Evolutionary conservation across 495 filamentous ascomycete genomes (phyloP).

Genomic region (Hypoxylon subgilvum): DNA sequence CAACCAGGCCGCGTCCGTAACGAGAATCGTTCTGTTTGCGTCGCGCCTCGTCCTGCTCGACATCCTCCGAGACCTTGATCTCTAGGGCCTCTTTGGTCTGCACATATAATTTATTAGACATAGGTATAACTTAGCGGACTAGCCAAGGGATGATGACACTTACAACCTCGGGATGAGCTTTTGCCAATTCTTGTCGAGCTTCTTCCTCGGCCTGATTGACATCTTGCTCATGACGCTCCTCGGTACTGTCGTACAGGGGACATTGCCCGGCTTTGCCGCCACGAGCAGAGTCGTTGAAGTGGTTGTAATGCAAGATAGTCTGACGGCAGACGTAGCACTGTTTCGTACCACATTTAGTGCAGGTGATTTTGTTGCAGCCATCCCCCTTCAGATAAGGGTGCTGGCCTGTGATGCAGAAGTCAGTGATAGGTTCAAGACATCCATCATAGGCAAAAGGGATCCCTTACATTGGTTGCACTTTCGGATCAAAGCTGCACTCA

Average conservation of each 20-base stretch:
- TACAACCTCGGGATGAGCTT: conserved; percentile 65
- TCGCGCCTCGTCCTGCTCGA: conserved; percentile 49
- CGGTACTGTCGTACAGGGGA: conserved; percentile 67
- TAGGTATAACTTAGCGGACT: too few species aligned
- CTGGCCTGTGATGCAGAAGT: conserved; percentile 49
- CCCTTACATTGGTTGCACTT: conserved; percentile 70
- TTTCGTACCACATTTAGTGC: conserved; percentile 63
- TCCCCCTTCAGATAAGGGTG: conserved; percentile 72
- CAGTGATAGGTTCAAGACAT: conserved; percentile 24
- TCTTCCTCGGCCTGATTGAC: conserved; percentile 68
- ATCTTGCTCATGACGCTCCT: conserved; percentile 68
- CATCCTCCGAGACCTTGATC: conserved; percentile 64
- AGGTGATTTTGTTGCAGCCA: conserved; percentile 87
- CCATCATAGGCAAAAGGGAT: too few species aligned
- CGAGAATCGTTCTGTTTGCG: conserved; percentile 6
- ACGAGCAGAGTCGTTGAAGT: conserved; percentile 56
- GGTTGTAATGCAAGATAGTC: conserved; percentile 54
- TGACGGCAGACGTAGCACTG: conserved; percentile 80
- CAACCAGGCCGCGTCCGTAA: too few species aligned
- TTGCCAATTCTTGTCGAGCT: conserved; percentile 61
- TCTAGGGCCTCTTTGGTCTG: conserved; percentile 58
- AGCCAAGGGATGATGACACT: conserved; percentile 1
- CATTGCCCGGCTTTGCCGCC: conserved; percentile 62
- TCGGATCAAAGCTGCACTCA: conserved; percentile 77
- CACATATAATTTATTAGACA: neutral